These are phyloP conservation scores for Durio zibethinus DNA, from an alignment of 345 rosid genomes.

Conservation along the genomic window DNA sequence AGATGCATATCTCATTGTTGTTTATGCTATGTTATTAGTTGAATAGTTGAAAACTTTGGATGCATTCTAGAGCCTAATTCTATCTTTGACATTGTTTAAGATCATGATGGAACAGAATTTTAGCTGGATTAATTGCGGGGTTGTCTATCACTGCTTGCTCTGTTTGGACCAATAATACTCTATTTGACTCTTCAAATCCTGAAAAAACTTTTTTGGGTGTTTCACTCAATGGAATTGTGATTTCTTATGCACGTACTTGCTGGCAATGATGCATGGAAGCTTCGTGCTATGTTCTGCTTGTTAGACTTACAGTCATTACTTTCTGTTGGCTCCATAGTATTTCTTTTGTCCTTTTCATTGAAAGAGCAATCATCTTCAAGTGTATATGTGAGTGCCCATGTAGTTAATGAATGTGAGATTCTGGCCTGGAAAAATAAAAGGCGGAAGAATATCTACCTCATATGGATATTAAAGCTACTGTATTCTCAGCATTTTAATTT, in stretches of 20 bases:
- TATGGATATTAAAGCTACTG: neutral
- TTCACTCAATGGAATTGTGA: neutral
- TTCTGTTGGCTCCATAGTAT: neutral
- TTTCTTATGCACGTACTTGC: neutral
- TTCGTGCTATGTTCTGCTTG: neutral
- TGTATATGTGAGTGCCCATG: neutral
- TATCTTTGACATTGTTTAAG: conserved; percentile 63
- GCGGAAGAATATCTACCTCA: neutral
- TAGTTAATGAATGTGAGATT: neutral
- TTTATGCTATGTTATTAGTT: conserved; percentile 19
- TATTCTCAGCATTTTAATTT: neutral
- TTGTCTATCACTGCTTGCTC: conserved; percentile 49
- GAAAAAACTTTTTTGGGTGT: neutral
- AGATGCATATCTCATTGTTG: neutral
- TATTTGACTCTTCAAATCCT: neutral
- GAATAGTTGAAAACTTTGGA: conserved; percentile 19
- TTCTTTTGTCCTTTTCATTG: neutral
- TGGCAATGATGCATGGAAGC: neutral
- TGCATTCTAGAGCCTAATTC: conserved; percentile 26
- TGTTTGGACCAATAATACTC: neutral
- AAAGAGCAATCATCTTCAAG: neutral
- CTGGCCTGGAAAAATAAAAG: neutral
- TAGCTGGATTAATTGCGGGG: conserved; percentile 98
- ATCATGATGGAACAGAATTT: conserved; percentile 85
- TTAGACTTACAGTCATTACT: neutral